Conservation (phyloP, 164 flowering plant species). For the Nymphaea colorata region DNA sequence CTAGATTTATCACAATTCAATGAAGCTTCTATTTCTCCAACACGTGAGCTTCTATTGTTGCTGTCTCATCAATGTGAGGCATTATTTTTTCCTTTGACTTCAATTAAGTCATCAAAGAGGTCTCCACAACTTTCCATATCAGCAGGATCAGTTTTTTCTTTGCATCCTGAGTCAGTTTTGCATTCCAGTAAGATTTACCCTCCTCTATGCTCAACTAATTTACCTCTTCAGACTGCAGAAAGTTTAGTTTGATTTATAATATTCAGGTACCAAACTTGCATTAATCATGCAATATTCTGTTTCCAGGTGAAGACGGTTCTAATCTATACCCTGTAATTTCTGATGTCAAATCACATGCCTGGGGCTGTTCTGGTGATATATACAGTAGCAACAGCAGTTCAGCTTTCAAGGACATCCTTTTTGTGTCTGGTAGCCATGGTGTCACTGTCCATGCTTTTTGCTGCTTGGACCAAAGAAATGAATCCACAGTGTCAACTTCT, state of each 20-base stretch:
- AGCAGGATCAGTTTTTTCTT: neutral
- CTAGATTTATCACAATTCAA: conserved; percentile 50
- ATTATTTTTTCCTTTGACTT: conserved; percentile 48
- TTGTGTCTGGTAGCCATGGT: conserved; percentile 65
- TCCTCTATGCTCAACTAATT: too few relatives aligned
- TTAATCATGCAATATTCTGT: conserved; percentile 13
- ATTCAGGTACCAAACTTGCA: conserved; percentile 27
- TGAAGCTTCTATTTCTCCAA: conserved; percentile 83
- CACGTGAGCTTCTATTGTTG: conserved; percentile 58
- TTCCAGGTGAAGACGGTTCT: conserved; percentile 12
- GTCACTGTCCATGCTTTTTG: conserved; percentile 79
- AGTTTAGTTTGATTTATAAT: conserved; percentile 22
- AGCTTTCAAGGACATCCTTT: conserved; percentile 56
- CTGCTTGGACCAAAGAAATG: conserved; percentile 14
- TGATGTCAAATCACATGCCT: conserved; percentile 77
- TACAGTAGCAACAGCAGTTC: conserved; percentile 39
- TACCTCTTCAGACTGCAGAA: conserved; percentile 6
- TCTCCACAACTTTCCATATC: conserved; percentile 7
- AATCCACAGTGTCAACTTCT: conserved; percentile 6
- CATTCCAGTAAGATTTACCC: too few relatives aligned
- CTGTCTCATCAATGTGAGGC: conserved; percentile 67
- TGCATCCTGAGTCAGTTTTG: too few relatives aligned
- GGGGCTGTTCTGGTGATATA: conserved; percentile 71
- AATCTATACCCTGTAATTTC: conserved; percentile 28
- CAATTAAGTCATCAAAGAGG: conserved; percentile 26